These are phyloP conservation scores for Picochlorum costavermella DNA, from an alignment of 139 green algal species.

Conservation along the genomic window DNA sequence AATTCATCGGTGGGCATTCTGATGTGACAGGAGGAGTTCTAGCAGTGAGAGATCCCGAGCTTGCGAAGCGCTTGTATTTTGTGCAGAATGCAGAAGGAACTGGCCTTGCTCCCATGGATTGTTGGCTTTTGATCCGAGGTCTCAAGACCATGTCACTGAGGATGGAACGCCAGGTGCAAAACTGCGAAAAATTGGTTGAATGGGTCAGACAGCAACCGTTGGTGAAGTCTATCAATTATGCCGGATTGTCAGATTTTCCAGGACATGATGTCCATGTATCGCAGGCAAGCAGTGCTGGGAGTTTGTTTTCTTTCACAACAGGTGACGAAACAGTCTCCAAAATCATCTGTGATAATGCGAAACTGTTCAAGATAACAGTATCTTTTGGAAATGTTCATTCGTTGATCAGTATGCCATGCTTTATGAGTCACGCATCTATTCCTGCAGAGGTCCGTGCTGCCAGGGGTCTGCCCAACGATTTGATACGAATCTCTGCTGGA, in stretches of 20 bases:
- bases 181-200: constrained; percentile 58
- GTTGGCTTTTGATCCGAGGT: constrained; percentile 88
- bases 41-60: constrained; percentile 60
- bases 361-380: constrained; percentile 94
- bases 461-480: constrained; percentile 86
- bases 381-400: constrained; percentile 76
- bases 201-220: constrained; percentile 74
- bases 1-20: constrained; percentile 91
- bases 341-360: constrained; percentile 69
- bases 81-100: constrained; percentile 85
- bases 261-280: constrained; percentile 47
- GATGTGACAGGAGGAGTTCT: constrained; percentile 92
- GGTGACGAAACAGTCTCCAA: constrained; percentile 34
- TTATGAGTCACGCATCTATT: constrained; percentile 94
- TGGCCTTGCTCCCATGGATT: constrained; percentile 87
- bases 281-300: constrained; percentile 59
- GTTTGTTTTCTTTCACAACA: constrained; percentile 79
- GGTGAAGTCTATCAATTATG: constrained; percentile 86
- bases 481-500: constrained; percentile 85
- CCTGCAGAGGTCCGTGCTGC: constrained; percentile 76
- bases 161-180: constrained; percentile 73
- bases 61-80: constrained; percentile 84
- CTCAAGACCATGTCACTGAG: constrained; percentile 96
- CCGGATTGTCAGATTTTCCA: constrained; percentile 49
- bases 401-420: constrained; percentile 91